A percentile compares a stretch with the other conserved stretches of the same genome.
These are phyloP conservation scores for Paxillus ammoniavirescens DNA, from an alignment of 768 basidiomycete species.

Conservation along the genomic window DNA sequence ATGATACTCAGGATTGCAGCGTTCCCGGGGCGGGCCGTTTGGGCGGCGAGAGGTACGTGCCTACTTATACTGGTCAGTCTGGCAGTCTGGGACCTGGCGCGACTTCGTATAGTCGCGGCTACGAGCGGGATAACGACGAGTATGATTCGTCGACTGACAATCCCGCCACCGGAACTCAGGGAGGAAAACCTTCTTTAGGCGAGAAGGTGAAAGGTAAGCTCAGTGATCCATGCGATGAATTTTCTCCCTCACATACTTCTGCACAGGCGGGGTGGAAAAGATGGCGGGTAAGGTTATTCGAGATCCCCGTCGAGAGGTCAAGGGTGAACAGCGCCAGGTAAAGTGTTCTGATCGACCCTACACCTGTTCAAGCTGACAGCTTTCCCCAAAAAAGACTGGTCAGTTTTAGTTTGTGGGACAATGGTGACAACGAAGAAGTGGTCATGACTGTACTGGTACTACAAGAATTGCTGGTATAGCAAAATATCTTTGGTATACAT, in stretches of 20 bases:
- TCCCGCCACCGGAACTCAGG: not conserved
- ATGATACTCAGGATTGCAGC: not conserved
- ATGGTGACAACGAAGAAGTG: not conserved
- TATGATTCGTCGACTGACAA: slow-evolving; percentile 2
- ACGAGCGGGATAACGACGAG: slow-evolving; percentile 7
- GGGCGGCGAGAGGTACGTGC: not conserved
- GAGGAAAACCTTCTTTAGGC: not conserved
- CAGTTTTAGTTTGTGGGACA: not conserved
- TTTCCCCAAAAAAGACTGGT: not conserved
- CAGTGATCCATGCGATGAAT: too few relatives aligned
- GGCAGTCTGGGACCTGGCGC: not conserved
- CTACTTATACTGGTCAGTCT: not conserved
- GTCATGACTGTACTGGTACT: too few relatives aligned
- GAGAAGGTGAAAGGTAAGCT: slow-evolving; percentile 4
- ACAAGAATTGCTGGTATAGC: too few relatives aligned
- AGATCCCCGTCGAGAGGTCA: not conserved
- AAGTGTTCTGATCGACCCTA: not conserved
- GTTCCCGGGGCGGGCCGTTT: slow-evolving; percentile 1
- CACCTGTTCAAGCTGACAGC: not conserved
- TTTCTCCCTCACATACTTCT: not conserved
- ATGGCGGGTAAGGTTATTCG: slow-evolving; percentile 4
- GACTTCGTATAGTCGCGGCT: not conserved
- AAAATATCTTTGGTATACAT: too few relatives aligned
- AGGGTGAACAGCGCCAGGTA: slow-evolving; percentile 7
- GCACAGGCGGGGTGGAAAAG: slow-evolving; percentile 4